Evolutionary conservation across 805 yeast species (phyloP).

Genomic region (Yarrowia sp.): DNA sequence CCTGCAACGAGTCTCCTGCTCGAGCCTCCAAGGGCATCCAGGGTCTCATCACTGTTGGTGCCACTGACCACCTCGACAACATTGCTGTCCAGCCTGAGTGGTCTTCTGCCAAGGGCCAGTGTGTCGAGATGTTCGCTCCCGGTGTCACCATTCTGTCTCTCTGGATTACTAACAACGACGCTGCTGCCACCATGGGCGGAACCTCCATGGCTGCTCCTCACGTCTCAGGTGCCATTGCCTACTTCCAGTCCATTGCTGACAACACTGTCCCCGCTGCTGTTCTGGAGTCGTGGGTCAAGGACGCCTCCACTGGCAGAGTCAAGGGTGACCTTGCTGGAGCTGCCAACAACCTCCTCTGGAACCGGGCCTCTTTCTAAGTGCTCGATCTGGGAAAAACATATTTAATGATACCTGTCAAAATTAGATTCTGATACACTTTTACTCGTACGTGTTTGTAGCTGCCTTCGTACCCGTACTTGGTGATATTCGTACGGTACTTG

Average conservation of each 20-base stretch:
- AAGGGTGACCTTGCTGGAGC: slow-evolving; percentile 14
- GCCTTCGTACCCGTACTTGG: background rate
- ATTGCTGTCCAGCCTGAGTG: background rate
- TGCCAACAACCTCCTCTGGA: background rate
- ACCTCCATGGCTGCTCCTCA: slow-evolving; percentile 99
- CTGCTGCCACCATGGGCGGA: slow-evolving; percentile 55
- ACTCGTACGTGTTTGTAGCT: background rate
- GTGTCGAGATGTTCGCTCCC: slow-evolving; percentile 97
- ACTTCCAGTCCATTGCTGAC: slow-evolving; percentile 43
- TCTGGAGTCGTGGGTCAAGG: slow-evolving; percentile 11
- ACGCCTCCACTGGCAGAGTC: background rate
- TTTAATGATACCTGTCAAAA: slow-evolving; percentile 11
- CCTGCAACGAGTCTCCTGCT: slow-evolving; percentile 14
- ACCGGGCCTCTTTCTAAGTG: slow-evolving; percentile 10
- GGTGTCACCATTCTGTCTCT: slow-evolving; percentile 81
- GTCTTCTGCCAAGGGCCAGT: slow-evolving; percentile 53
- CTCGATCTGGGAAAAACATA: background rate
- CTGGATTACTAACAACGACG: slow-evolving; percentile 35
- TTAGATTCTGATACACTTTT: background rate
- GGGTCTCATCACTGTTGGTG: slow-evolving; percentile 22
- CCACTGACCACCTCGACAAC: slow-evolving; percentile 16
- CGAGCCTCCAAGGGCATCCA: background rate
- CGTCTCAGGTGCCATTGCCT: slow-evolving; percentile 86
- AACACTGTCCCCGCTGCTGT: background rate
- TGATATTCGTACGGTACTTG: background rate